These are phyloP conservation scores for Mastigamoeba balamuthi DNA, from an alignment of 78 protist species.

Conservation along the genomic window DNA sequence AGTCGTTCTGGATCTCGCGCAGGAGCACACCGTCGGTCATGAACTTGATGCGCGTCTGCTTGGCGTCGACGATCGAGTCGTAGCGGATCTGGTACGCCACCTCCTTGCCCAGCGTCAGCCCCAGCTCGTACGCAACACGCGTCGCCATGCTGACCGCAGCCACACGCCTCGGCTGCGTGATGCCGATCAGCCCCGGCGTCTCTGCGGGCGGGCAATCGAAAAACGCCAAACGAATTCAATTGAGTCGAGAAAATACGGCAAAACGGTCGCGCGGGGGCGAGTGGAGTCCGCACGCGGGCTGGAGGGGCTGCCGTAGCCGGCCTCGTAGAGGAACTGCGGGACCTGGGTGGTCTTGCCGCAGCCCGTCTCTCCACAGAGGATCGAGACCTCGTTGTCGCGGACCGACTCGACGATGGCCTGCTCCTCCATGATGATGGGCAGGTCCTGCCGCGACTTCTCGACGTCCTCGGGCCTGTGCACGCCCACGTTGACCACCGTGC, in stretches of 20 bases:
- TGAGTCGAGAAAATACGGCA: not conserved
- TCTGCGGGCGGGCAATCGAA: not conserved
- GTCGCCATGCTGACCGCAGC: constrained; percentile 90
- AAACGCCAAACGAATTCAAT: not conserved
- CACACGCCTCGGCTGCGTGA: constrained; percentile 98
- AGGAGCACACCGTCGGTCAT: constrained; percentile 86
- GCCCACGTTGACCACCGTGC: constrained; percentile 25
- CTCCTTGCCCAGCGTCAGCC: constrained; percentile 27
- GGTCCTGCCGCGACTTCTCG: constrained; percentile 4
- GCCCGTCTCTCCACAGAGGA: constrained; percentile 91
- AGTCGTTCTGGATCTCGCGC: constrained; percentile 75
- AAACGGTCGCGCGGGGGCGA: not conserved
- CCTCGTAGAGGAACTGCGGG: constrained; percentile 90
- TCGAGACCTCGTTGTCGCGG: constrained; percentile 43
- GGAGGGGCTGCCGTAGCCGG: constrained; percentile 76
- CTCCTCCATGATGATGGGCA: constrained; percentile 54
- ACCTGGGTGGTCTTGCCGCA: constrained; percentile 61
- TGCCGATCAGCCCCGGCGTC: constrained; percentile 78
- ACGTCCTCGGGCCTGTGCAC: constrained; percentile 31
- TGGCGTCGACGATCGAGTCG: constrained; percentile 31
- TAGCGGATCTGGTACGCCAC: constrained; percentile 70
- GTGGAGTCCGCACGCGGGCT: not conserved
- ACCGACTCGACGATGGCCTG: constrained; percentile 78
- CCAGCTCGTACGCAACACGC: constrained; percentile 91
- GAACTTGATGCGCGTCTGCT: constrained; percentile 70